Base-by-base conservation (phyloP, 2,329 filamentous ascomycete genomes). In the Ascochyta pisi region DNA sequence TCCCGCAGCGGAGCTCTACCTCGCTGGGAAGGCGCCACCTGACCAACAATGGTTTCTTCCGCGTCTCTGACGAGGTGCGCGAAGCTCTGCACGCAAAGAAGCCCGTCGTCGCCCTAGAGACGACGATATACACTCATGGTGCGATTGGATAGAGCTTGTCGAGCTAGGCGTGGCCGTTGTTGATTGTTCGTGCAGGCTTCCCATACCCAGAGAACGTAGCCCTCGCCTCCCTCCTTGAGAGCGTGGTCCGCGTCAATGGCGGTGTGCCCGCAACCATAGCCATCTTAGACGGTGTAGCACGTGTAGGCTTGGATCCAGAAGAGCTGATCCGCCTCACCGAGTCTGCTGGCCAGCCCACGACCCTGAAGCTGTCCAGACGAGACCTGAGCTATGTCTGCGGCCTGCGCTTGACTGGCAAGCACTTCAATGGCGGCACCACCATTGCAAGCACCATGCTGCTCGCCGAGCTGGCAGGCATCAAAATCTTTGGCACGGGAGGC, bases 91-190 rank as follows among this genome's bases (percentile, higher is more conserved):
- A 85, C 38, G 84, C 86, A 12, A 87, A 88, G 53, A 88, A 86
- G 67, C 94, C 95, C 0, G 88, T 99, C 4, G 93, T 99, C 10
- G 95, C 94, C 15, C 83, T 99, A 4, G 95, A 99, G 77, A 92
- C 91, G 2, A 96, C 95, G 4, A 98, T 99, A 66, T 98, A 99
- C 77, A 99, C 95, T 1, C 95, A 99, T 77, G 93, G 92, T 82
- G 67, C 34, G 16, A n/a, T 27, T 38, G 41, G 10, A 24, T 13
- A 10, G 23, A 15, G 13, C 12, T 10, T 3, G 39, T 29, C n/a
- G n/a, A 16, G 8, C 16, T 37, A 7, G 15, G 6, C 26, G n/a
- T 13, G 12, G 24, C 15, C n/a, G 31, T 16, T 26, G 48, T 62
- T 69, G 49, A 68, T 50, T 29, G 22, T 12, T 2, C 10, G 3